Percentiles rank a stretch among this genome's conserved stretches.
Conservation (phyloP, 306 rosid genomes). For the Carpinus viminea region DNA sequence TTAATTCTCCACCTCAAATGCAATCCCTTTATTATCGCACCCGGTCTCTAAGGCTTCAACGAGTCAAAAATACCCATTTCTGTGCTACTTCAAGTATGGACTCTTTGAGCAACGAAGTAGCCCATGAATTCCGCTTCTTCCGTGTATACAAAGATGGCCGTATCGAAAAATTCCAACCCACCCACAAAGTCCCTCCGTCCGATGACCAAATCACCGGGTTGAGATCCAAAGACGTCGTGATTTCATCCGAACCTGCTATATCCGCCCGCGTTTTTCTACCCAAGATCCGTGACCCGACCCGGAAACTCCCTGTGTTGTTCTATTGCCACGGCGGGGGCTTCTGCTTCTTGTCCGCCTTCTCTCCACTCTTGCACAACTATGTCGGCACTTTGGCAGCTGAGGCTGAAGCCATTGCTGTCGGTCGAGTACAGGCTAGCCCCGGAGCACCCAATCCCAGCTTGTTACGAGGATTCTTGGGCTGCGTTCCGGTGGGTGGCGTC, state of each 20-base stretch:
- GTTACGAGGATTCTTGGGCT: constrained; percentile 33
- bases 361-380: constrained; percentile 11
- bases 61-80: neutral
- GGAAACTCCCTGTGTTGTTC: constrained; percentile 28
- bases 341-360: constrained; percentile 40
- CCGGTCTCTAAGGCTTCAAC: neutral
- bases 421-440: constrained; percentile 34
- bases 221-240: constrained; percentile 35
- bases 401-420: constrained; percentile 22
- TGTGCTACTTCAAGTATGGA: constrained; percentile 9
- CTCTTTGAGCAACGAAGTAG: constrained; percentile 6
- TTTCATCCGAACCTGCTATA: constrained; percentile 30
- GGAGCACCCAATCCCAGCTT: constrained; percentile 32
- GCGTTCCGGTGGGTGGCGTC: constrained; percentile 35
- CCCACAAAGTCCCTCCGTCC: constrained; percentile 22
- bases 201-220: constrained; percentile 22
- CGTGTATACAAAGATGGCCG: constrained; percentile 31
- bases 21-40: neutral
- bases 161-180: constrained; percentile 8
- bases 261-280: constrained; percentile 43
- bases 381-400: constrained; percentile 25
- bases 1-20: neutral
- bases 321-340: constrained; percentile 51
- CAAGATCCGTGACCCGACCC: neutral
- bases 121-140: constrained; percentile 33